These are phyloP conservation scores for Dacryopinax primogenitus DNA, from an alignment of 768 basidiomycete species.

Conservation along the genomic window DNA sequence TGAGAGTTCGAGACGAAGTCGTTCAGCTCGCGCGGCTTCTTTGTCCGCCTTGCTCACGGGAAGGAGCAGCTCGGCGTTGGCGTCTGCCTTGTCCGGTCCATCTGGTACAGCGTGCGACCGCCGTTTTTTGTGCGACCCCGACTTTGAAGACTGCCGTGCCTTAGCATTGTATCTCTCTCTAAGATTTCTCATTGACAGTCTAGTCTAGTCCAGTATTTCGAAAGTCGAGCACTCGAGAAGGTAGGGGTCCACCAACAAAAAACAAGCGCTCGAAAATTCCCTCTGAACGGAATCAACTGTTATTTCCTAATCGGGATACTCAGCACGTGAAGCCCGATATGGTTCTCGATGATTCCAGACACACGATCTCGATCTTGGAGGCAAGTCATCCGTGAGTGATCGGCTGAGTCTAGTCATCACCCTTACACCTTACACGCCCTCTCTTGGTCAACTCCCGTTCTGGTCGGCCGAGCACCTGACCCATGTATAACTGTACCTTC, in stretches of 20 bases:
- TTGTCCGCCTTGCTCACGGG: slow-evolving; percentile 50
- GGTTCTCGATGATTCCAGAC: no score
- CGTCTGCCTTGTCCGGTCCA: slow-evolving; percentile 26
- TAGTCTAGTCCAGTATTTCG: no score
- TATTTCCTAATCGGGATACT: no score
- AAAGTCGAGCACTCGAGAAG: not conserved
- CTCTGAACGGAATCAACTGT: no score
- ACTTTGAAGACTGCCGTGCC: slow-evolving; percentile 49
- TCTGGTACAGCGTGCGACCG: slow-evolving; percentile 23
- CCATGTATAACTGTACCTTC: no score
- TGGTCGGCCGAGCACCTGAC: no score
- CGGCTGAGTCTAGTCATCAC: no score
- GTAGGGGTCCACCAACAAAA: not conserved
- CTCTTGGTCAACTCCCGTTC: no score
- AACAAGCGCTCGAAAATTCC: not conserved
- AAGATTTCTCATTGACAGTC: slow-evolving; percentile 7
- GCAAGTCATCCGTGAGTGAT: no score
- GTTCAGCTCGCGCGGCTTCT: slow-evolving; percentile 46
- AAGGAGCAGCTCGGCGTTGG: slow-evolving; percentile 46
- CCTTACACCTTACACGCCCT: no score
- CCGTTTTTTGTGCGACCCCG: slow-evolving; percentile 48
- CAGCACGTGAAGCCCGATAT: no score
- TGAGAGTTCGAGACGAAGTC: slow-evolving; percentile 17
- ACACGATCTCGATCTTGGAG: no score
- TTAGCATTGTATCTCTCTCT: slow-evolving; percentile 44